Percentiles rank a stretch among this genome's conserved stretches.
These are phyloP conservation scores for Leonotis leonurus DNA, from an alignment of 257 asterid genomes.

Conservation along the genomic window DNA sequence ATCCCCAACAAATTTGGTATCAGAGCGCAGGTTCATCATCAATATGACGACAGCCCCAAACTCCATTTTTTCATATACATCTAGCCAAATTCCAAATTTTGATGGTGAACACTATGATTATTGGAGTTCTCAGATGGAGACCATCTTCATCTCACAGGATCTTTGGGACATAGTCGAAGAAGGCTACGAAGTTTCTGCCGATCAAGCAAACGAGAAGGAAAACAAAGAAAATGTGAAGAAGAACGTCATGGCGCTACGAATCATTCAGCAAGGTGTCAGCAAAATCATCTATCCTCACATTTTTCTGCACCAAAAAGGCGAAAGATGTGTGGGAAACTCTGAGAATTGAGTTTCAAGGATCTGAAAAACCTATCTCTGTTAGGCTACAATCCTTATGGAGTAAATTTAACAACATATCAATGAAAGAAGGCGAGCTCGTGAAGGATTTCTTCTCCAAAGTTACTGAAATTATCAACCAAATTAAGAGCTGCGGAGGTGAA, in stretches of 20 bases:
- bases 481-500: background rate
- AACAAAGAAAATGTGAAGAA: no score
- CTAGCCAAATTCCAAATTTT: background rate
- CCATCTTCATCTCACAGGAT: no score
- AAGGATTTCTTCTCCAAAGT: background rate
- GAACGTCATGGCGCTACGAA: no score
- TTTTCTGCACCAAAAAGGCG: background rate
- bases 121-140: no score
- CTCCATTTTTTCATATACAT: no score
- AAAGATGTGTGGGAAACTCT: background rate
- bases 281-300: background rate
- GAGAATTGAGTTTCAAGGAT: background rate
- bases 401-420: conserved; percentile 3
- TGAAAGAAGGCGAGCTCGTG: background rate
- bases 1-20: no score
- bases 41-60: no score
- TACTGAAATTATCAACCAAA: background rate
- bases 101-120: no score
- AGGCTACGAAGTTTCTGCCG: no score
- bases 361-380: background rate
- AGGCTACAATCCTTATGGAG: background rate
- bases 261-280: background rate
- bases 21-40: no score
- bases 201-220: background rate
- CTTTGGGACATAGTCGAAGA: no score